Conservation (phyloP, 2,329 filamentous ascomycete species). For the Fusarium palustre region DNA sequence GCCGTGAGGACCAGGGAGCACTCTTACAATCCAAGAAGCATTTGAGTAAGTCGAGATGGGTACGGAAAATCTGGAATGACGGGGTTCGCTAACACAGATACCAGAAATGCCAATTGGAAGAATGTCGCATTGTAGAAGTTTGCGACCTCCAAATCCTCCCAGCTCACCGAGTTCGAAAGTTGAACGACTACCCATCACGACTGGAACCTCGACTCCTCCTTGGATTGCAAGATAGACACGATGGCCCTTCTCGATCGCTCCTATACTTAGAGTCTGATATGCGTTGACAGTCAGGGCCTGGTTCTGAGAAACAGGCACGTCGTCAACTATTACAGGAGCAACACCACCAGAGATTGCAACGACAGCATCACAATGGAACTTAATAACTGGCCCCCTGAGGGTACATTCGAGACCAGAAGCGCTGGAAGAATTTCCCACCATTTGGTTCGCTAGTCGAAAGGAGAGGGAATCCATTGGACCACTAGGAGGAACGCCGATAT, state of each 20-base stretch:
- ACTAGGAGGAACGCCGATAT: slow-evolving; percentile 55
- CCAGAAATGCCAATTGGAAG: slow-evolving; percentile 34
- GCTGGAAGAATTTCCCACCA: slow-evolving; percentile 50
- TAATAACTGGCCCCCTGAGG: slow-evolving; percentile 50
- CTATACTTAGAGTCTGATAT: slow-evolving; percentile 47
- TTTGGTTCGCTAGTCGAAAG: slow-evolving; percentile 51
- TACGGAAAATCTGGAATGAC: neutral
- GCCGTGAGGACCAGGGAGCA: slow-evolving; percentile 55
- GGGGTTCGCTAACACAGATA: rapidly evolving
- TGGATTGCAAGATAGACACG: slow-evolving; percentile 52
- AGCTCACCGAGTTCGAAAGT: slow-evolving; percentile 51
- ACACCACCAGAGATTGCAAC: slow-evolving; percentile 52
- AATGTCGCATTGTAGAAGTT: slow-evolving; percentile 49
- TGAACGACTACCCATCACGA: slow-evolving; percentile 50
- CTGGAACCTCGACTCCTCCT: slow-evolving; percentile 52
- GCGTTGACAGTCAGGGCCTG: slow-evolving; percentile 40
- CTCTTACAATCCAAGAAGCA: slow-evolving; percentile 49
- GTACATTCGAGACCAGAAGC: slow-evolving; percentile 53
- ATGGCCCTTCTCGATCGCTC: slow-evolving; percentile 46
- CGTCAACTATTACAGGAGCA: slow-evolving; percentile 46
- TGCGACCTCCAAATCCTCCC: slow-evolving; percentile 52
- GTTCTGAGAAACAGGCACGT: slow-evolving; percentile 33
- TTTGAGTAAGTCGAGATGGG: slow-evolving; percentile 45
- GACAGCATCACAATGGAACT: slow-evolving; percentile 50
- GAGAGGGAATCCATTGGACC: slow-evolving; percentile 58